A percentile compares a stretch with the other conserved stretches of the same genome.
These are phyloP conservation scores for Panaeolus cyanescens DNA, from an alignment of 768 basidiomycete species.

Conservation along the genomic window DNA sequence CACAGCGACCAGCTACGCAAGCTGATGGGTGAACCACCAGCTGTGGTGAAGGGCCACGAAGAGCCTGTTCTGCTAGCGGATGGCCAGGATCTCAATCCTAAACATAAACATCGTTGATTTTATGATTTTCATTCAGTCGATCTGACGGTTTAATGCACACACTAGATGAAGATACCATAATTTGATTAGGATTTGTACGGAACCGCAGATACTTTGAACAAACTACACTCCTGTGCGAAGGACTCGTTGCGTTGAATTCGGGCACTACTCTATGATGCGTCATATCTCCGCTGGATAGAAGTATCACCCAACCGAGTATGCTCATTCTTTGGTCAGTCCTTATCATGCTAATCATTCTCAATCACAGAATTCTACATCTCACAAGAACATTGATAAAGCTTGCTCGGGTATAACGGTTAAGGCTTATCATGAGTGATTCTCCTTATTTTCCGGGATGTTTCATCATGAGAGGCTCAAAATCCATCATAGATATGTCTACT, in stretches of 20 bases:
- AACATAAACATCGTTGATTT: slow-evolving; percentile 22
- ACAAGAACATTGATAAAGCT: no score
- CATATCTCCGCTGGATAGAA: not conserved
- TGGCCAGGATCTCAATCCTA: slow-evolving; percentile 33
- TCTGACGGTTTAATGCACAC: slow-evolving; percentile 5
- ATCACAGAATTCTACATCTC: no score
- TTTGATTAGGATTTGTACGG: not conserved
- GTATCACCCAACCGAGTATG: not conserved
- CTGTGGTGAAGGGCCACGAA: slow-evolving; percentile 20
- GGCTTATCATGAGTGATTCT: no score
- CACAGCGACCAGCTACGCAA: slow-evolving; percentile 59
- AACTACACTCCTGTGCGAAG: not conserved
- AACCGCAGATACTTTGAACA: not conserved
- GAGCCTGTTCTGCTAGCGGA: slow-evolving; percentile 41
- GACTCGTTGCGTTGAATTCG: not conserved
- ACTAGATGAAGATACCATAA: not conserved
- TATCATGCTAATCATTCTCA: no score
- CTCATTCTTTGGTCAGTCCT: no score
- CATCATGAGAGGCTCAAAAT: not conserved
- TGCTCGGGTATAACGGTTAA: no score
- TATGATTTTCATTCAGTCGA: not conserved
- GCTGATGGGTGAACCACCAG: slow-evolving; percentile 62
- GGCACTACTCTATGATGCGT: not conserved
- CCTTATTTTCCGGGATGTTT: not conserved
- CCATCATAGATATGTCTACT: not conserved